These are phyloP conservation scores for Fonsecaea erecta DNA, from an alignment of 2,329 filamentous ascomycete species.

Conservation along the genomic window DNA sequence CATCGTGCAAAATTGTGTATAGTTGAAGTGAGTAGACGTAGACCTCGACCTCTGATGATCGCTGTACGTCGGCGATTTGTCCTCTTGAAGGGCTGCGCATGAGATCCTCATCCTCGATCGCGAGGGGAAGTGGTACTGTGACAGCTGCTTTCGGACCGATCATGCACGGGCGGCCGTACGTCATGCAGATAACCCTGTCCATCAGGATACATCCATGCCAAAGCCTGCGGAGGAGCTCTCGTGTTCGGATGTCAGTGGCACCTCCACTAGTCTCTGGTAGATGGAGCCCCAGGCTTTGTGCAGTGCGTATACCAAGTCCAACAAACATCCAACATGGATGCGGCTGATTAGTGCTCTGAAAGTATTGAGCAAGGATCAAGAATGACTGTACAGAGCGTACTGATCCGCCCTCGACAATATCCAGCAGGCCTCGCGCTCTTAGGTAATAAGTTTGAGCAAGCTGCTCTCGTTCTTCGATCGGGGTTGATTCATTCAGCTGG, in stretches of 20 bases:
- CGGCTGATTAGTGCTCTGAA: conserved; percentile 55
- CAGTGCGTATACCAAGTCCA: conserved; percentile 53
- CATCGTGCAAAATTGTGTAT: conserved; percentile 45
- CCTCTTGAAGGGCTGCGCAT: not conserved
- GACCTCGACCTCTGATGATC: conserved; percentile 42
- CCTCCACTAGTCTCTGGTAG: conserved; percentile 46
- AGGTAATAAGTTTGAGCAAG: conserved; percentile 51
- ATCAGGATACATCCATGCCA: conserved; percentile 47
- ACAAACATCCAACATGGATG: conserved; percentile 58
- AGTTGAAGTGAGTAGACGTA: conserved; percentile 43
- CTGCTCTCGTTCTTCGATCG: conserved; percentile 47
- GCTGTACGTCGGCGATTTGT: conserved; percentile 28
- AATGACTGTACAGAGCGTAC: conserved; percentile 54
- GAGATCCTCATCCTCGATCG: conserved; percentile 44
- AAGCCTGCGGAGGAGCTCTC: conserved; percentile 37
- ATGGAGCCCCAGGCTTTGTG: conserved; percentile 55
- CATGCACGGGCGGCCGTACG: conserved; percentile 46
- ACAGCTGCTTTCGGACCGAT: conserved; percentile 41
- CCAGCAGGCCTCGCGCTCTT: conserved; percentile 50
- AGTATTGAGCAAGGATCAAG: conserved; percentile 55
- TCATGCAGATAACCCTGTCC: conserved; percentile 47
- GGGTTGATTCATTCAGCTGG: conserved; percentile 51
- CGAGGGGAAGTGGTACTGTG: conserved; percentile 40
- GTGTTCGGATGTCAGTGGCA: conserved; percentile 38
- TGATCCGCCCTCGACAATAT: conserved; percentile 51